phyloP scores from a whole-genome alignment of 768 basidiomycete genomes.

The Rhodotorula graminis region DNA sequence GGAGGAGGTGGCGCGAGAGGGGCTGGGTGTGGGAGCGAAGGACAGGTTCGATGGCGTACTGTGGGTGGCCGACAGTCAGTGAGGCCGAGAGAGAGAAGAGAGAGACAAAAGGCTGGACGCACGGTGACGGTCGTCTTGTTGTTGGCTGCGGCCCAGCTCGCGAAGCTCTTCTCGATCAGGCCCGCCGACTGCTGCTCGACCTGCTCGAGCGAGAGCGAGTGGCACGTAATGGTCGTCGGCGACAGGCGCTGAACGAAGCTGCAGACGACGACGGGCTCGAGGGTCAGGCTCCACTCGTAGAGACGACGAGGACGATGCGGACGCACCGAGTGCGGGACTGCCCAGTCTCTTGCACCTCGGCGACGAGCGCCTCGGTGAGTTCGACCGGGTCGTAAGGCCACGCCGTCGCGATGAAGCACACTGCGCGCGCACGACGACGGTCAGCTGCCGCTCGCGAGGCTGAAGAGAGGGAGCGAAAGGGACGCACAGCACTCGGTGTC shows the following conservation, averaged over 20 bases:
- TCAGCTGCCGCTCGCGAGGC: not conserved
- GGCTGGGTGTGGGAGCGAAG: constrained; percentile 32
- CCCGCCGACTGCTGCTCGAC: constrained; percentile 14
- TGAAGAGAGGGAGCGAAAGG: not conserved
- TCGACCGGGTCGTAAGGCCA: constrained; percentile 39
- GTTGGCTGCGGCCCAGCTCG: constrained; percentile 11
- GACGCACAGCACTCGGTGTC: constrained; percentile 35
- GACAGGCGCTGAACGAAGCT: constrained; percentile 29
- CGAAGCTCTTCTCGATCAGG: constrained; percentile 26
- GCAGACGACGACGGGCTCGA: not conserved
- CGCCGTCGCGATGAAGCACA: constrained; percentile 33
- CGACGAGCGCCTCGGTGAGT: constrained; percentile 31
- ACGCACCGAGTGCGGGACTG: constrained; percentile 27
- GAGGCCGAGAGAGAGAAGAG: not conserved
- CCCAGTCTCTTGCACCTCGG: constrained; percentile 29
- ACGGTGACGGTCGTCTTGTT: constrained; percentile 24
- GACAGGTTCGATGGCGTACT: constrained; percentile 35
- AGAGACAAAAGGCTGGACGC: not conserved
- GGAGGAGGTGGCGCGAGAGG: constrained; percentile 25
- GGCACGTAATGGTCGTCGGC: constrained; percentile 25
- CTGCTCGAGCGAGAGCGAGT: constrained; percentile 21
- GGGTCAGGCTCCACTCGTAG: not conserved
- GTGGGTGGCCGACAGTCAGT: too few species aligned
- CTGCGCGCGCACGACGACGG: not conserved
- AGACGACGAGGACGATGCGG: not conserved